Percentiles rank a stretch among this genome's conserved stretches.
Conservation (phyloP, 352 stramenopile genomes). For the Blastocystis hominis region DNA sequence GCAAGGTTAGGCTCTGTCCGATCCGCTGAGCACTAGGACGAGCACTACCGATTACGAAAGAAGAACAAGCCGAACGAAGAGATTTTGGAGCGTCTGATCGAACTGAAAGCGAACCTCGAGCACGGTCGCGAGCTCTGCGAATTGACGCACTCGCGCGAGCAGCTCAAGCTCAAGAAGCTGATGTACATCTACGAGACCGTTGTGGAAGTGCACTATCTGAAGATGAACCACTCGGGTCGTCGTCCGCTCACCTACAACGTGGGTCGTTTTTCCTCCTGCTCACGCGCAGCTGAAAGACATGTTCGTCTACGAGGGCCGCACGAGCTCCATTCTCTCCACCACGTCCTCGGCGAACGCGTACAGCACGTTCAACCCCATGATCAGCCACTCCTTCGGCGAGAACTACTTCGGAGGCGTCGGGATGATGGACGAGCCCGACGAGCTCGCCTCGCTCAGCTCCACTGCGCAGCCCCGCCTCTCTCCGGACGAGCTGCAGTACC, state of each 20-base stretch:
- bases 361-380: slow-evolving; percentile 1
- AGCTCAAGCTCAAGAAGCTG: slow-evolving; percentile 37
- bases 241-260: slow-evolving; percentile 14
- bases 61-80: slow-evolving; percentile 31
- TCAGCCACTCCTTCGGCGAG: neutral
- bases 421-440: neutral
- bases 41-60: slow-evolving; percentile 21
- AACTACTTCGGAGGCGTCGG: neutral
- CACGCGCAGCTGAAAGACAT: neutral
- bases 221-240: neutral
- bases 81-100: neutral
- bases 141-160: neutral
- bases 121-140: neutral
- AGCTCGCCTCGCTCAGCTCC: neutral
- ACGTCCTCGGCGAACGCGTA: slow-evolving; percentile 5
- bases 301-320: slow-evolving; percentile 28
- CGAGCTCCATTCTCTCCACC: neutral
- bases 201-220: slow-evolving; percentile 14
- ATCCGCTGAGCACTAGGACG: neutral
- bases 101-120: neutral
- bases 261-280: neutral
- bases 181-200: slow-evolving; percentile 40
- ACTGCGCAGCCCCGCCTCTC: neutral
- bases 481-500: neutral
- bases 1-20: slow-evolving; percentile 71